Conservation (phyloP, 2,329 filamentous ascomycete species). For the Alternaria postmessia region DNA sequence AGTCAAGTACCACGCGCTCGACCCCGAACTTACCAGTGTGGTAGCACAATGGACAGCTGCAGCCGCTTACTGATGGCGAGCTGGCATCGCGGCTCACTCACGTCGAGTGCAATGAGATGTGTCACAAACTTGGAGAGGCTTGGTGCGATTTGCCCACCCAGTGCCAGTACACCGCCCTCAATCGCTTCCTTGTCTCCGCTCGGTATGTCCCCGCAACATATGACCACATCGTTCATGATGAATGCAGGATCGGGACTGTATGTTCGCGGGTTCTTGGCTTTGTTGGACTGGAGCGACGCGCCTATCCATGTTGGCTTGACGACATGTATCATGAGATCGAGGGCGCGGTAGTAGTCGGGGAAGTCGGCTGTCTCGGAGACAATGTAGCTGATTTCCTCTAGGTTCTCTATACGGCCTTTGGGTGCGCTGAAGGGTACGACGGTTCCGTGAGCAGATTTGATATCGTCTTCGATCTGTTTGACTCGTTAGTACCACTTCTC, state of each 20-base stretch:
- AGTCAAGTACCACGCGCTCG: neutral
- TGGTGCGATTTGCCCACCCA: slow-evolving; percentile 83
- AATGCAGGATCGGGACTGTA: slow-evolving; percentile 91
- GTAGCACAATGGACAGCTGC: slow-evolving; percentile 83
- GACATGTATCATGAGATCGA: slow-evolving; percentile 81
- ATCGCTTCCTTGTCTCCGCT: slow-evolving; percentile 90
- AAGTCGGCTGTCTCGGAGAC: slow-evolving; percentile 87
- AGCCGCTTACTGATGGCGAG: slow-evolving; percentile 70
- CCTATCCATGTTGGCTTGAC: slow-evolving; percentile 84
- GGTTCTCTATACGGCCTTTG: slow-evolving; percentile 51
- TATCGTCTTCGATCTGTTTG: slow-evolving; percentile 55
- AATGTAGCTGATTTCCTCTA: slow-evolving; percentile 67
- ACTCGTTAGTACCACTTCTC: slow-evolving; percentile 26
- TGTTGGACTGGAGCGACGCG: slow-evolving; percentile 72
- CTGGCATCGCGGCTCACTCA: slow-evolving; percentile 76
- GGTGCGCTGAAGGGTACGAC: slow-evolving; percentile 52
- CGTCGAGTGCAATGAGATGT: slow-evolving; percentile 83
- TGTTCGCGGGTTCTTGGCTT: slow-evolving; percentile 78
- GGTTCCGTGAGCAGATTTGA: slow-evolving; percentile 60
- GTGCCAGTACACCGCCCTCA: slow-evolving; percentile 83
- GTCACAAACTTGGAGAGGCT: slow-evolving; percentile 78
- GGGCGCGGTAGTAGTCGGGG: slow-evolving; percentile 78
- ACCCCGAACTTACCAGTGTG: slow-evolving; percentile 75
- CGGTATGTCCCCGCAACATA: slow-evolving; percentile 86
- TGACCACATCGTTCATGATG: slow-evolving; percentile 84